These are phyloP conservation scores for Lepiota venenata DNA, from an alignment of 768 basidiomycete species.

Conservation along the genomic window DNA sequence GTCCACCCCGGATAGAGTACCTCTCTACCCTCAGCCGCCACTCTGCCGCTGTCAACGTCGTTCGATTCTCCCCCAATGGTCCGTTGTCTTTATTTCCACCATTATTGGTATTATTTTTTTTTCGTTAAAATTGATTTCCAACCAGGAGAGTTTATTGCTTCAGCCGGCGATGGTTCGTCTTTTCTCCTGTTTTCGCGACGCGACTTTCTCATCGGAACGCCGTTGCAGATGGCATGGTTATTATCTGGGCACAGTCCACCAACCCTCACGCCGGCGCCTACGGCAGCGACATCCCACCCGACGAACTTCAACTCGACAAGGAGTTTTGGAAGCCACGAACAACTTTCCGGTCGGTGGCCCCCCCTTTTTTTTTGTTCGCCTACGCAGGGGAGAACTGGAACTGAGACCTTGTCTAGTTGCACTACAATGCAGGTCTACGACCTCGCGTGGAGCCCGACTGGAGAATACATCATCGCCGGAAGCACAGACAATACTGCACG, in stretches of 20 bases:
- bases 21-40: constrained; percentile 92
- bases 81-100: constrained; percentile 13
- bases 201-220: constrained; percentile 11
- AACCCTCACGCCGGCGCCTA: constrained; percentile 69
- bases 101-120: neutral
- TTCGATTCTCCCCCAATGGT: constrained; percentile 95
- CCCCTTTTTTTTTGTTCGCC: neutral
- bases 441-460: constrained; percentile 94
- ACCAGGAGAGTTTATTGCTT: constrained; percentile 86
- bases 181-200: constrained; percentile 7
- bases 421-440: constrained; percentile 98
- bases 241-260: constrained; percentile 88
- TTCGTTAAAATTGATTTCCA: constrained; percentile 1
- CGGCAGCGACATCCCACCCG: constrained; percentile 76
- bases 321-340: constrained; percentile 93
- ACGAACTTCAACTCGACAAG: constrained; percentile 86
- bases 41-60: constrained; percentile 94
- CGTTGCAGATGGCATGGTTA: constrained; percentile 87
- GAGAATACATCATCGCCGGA: constrained; percentile 93
- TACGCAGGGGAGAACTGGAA: neutral
- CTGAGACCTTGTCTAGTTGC: constrained; percentile 49
- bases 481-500: constrained; percentile 95
- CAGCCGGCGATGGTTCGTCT: constrained; percentile 90
- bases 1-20: constrained; percentile 88
- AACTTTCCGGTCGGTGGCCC: constrained; percentile 63